A percentile compares a stretch with the other conserved stretches of the same genome.
Evolutionary conservation across 768 basidiomycete species (phyloP).

Genomic region (Leccinellum rugosiceps): DNA sequence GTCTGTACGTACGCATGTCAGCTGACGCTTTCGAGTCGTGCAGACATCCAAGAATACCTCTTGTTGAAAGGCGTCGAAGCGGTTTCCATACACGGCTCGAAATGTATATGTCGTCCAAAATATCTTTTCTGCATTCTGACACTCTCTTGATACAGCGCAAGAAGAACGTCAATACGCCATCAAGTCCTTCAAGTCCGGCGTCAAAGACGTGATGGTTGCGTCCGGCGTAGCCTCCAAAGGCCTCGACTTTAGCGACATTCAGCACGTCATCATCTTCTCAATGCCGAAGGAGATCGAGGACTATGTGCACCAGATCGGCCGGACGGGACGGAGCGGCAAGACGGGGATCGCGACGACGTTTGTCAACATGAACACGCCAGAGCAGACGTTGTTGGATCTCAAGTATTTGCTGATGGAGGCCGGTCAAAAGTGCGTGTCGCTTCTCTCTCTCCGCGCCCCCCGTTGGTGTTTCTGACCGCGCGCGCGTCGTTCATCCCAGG

Average conservation of each 20-base stretch:
- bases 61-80: slow-evolving; percentile 97
- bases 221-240: slow-evolving; percentile 98
- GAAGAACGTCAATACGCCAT: slow-evolving; percentile 99
- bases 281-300: slow-evolving; percentile 99
- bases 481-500: slow-evolving; percentile 37
- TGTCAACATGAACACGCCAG: slow-evolving; percentile 95
- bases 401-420: slow-evolving; percentile 97
- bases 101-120: slow-evolving; percentile 54
- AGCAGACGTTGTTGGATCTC: slow-evolving; percentile 93
- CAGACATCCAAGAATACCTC: slow-evolving; percentile 98
- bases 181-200: slow-evolving; percentile 94
- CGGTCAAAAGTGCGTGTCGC: slow-evolving; percentile 82
- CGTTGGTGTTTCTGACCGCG: neutral
- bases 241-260: slow-evolving; percentile 97
- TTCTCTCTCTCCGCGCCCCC: neutral
- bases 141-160: slow-evolving; percentile 59
- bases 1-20: neutral
- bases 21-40: neutral
- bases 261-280: slow-evolving; percentile 97
- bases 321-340: slow-evolving; percentile 96
- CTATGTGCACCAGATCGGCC: slow-evolving; percentile 98
- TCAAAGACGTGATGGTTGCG: slow-evolving; percentile 99
- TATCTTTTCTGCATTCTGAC: neutral
- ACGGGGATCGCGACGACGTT: slow-evolving; percentile 99
- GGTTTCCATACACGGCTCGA: slow-evolving; percentile 97